Evolutionary conservation across 2,329 filamentous ascomycete genomes (phyloP), one percentile per base, ranked within the genome.

Genomic region (Hansfordia pulvinata): DNA sequence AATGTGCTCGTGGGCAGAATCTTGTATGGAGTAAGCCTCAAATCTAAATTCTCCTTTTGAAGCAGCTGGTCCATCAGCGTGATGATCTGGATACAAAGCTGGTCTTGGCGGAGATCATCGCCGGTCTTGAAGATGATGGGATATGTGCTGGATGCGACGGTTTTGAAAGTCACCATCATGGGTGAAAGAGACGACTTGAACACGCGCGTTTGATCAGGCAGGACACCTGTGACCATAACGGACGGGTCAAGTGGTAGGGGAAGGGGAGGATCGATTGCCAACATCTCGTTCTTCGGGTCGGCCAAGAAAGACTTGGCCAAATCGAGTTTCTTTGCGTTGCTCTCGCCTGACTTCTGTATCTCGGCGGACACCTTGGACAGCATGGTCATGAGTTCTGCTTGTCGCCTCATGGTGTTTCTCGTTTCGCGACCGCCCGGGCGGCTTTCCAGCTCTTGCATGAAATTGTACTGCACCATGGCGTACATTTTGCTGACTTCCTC

Each of bases 71-170:
- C 90, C 90, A 98, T 98, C 10, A 98, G 67, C 0, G 84, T 93
- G 49, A 98, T 94, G 44, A 96, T 96, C 44, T 74, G 90, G 29
- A 98, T 92, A 19, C 98, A 88, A 3, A 98, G 70, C 47, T 98
- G 90, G 46, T 98, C 90, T 53, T 98, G 90, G 10, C 90, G 80
- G 27, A 98, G 63, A 47, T 98, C 90, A 47, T 98, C 90, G 19
- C 90, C 90, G 2, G 85, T 85, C 53, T 98, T 98, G 69, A 98
- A 98, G 28, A 96, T 79, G 36, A 98, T 80, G 8, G 88, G 79
- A 46, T 96, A 98, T 32, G 76, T 79, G 20, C 66, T 68, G 6
- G 81, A 82, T 3, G 69, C 69, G 0, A 70, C 65, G 0, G 86
- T 93, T 44, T 79, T 86, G 58, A 96, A 94, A 8, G 81, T 82